Conservation (phyloP, 192 early-diverging fungal species). For the Phlyctochytrium bullatum region DNA sequence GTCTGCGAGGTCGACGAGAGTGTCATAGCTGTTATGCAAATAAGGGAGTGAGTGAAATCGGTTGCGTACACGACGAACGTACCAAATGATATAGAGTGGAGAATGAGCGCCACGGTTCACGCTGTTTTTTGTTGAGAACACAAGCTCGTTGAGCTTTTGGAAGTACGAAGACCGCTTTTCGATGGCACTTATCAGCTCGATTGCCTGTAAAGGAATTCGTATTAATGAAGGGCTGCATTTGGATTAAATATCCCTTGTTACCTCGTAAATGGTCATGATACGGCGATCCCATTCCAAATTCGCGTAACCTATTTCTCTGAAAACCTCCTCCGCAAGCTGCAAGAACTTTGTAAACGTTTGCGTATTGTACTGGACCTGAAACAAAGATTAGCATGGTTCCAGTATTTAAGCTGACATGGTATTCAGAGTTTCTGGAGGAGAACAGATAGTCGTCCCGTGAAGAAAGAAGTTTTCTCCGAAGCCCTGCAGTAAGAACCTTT, state of each 20-base stretch:
- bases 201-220: constrained; percentile 4
- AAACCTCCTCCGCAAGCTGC: constrained; percentile 7
- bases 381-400: too few species aligned
- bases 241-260: not conserved
- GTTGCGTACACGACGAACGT: too few species aligned
- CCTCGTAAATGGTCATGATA: constrained; percentile 10
- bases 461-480: constrained; percentile 10
- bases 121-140: constrained; percentile 9
- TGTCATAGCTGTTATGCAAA: constrained; percentile 26
- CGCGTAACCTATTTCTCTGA: not conserved
- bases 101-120: constrained; percentile 6
- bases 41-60: too few species aligned
- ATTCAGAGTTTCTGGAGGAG: constrained; percentile 21
- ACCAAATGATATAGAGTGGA: constrained; percentile 17
- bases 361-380: too few species aligned
- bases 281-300: constrained; percentile 21
- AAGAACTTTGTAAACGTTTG: constrained; percentile 16
- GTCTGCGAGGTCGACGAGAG: constrained; percentile 26
- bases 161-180: constrained; percentile 14
- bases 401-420: constrained; percentile 23
- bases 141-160: constrained; percentile 19
- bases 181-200: not conserved
- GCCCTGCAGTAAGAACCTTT: constrained; percentile 1
- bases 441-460: constrained; percentile 32
- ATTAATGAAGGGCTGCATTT: not conserved